phyloP scores from a whole-genome alignment of 1,284 basidiomycete genomes.

The Ceratobasidium sp. region DNA sequence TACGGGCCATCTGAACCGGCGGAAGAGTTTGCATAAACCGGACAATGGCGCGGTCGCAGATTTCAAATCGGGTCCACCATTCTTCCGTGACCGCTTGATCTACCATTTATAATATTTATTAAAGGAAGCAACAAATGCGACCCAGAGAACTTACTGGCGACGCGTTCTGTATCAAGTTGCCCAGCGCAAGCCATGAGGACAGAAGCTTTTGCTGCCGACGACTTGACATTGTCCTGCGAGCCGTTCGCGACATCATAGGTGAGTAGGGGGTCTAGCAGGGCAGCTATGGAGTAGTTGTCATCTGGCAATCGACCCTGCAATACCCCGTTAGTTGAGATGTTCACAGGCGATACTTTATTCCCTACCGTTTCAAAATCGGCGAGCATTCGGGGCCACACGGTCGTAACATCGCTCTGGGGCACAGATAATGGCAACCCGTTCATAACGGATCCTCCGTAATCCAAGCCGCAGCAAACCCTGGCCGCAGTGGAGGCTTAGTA shows the following conservation, averaged over 20 bases:
- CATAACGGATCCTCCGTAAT: conserved; percentile 2
- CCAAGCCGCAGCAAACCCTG: conserved; percentile 17
- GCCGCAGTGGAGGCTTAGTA: background rate
- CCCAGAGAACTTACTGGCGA: background rate
- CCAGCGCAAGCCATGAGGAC: background rate
- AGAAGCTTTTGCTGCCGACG: background rate
- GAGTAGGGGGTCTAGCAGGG: conserved; percentile 26
- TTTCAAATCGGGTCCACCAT: conserved; percentile 26
- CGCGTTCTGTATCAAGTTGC: conserved; percentile 6
- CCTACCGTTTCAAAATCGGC: conserved; percentile 18
- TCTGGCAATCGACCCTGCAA: background rate
- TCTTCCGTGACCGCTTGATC: background rate
- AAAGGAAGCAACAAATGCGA: background rate
- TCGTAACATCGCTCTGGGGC: conserved; percentile 10
- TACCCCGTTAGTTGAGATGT: background rate
- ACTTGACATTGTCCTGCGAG: conserved; percentile 15
- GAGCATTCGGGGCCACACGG: conserved; percentile 29
- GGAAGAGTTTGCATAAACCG: conserved; percentile 26
- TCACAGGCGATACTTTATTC: background rate
- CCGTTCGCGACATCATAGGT: background rate
- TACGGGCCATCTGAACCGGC: background rate
- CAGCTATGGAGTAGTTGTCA: conserved; percentile 31
- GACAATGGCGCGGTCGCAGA: background rate
- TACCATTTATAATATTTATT: background rate
- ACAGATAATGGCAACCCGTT: conserved; percentile 26